Evolutionary conservation across 495 filamentous ascomycete species (phyloP).

Genomic region (Xylaria acuta): DNA sequence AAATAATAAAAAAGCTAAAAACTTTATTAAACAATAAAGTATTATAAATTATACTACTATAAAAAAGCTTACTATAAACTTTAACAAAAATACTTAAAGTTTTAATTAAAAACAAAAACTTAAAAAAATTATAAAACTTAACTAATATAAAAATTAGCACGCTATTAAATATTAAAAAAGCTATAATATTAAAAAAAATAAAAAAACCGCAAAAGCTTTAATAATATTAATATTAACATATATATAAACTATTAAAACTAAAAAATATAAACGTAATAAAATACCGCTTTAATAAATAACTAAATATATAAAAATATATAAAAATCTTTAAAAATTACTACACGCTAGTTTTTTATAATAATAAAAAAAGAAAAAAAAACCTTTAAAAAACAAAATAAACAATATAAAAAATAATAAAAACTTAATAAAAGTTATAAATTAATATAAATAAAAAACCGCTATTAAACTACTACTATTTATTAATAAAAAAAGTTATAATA

Average conservation of each 20-base stretch:
- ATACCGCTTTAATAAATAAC: no score
- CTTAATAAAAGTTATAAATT: slow-evolving; percentile 21
- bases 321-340: no score
- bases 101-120: slow-evolving; percentile 20
- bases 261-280: no score
- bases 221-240: no score
- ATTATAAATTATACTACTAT: background rate
- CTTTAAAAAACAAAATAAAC: slow-evolving; percentile 17
- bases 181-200: no score
- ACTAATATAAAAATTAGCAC: background rate
- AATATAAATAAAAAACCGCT: slow-evolving; percentile 27
- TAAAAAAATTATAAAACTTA: no score
- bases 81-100: slow-evolving; percentile 12
- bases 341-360: no score
- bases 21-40: background rate
- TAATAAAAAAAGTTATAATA: slow-evolving; percentile 25
- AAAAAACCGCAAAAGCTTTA: no score
- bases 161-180: slow-evolving; percentile 8
- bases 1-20: background rate
- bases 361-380: slow-evolving; percentile 21
- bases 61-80: slow-evolving; percentile 11
- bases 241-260: no score
- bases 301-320: no score
- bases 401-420: slow-evolving; percentile 21
- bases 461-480: slow-evolving; percentile 23